Evolutionary conservation across 352 stramenopile genomes (phyloP), one percentile per base, ranked within the genome.

Genomic region (Albugo laibachii): DNA sequence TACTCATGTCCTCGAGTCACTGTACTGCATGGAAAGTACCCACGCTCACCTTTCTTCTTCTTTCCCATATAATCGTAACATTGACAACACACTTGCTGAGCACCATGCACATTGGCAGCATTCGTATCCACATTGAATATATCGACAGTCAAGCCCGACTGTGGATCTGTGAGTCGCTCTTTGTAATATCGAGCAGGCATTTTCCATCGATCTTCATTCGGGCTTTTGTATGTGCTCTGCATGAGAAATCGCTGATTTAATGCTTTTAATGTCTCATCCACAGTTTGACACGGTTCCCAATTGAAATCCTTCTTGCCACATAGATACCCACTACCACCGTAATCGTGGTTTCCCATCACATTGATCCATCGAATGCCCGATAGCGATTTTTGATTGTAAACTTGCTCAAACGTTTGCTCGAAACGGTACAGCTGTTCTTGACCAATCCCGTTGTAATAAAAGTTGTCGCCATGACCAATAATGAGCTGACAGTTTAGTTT

Each of bases 321-420:
- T 42, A 80, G 67, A 65, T 66, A 80, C 36, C 55, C 63, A 27
- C 62, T 63, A 13, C 68, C 68, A 43, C 69, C 68, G 50, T 79
- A 79, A 56, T 80, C 68, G 62, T 80, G 68, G 57, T 80, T 80
- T n/a, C 68, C 68, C 49, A 80, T 56, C 20, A 79, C 66, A 31
- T 80, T 80, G 21, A 80, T 42, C 68, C 68, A 80, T 40, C 64
- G 65, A 4, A 80, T 56, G 18, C 48, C 61, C 16, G 59, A 65
- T 13, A 80, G 58, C 51, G 69, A 61, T 48, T 54, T 38, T 16
- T 66, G 64, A 0, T 62, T 60, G 56, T 71, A 80, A 45, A 74
- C 77, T 21, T 52, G 53, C 41, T 80, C 68, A 41, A 80, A 80
- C 21, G 67, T 79, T 15, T 53, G 57, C 5, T 59, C 59, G 56